Base-by-base conservation (phyloP, 768 basidiomycete genomes). In the Piloderma croceum region DNA sequence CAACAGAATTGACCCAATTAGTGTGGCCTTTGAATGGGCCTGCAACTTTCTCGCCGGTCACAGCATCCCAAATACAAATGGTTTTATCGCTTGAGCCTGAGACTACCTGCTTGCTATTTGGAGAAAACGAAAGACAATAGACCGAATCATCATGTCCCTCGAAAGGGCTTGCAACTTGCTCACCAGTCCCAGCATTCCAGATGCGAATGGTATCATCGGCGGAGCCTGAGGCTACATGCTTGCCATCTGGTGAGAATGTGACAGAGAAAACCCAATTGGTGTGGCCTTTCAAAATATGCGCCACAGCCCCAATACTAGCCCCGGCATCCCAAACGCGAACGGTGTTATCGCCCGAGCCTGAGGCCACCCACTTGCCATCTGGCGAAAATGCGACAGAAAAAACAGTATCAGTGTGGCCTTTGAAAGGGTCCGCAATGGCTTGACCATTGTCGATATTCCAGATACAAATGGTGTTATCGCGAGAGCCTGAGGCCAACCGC, bases 401-500 rank as follows among this genome's bases (percentile, higher is more conserved):
- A 2, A 45, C 17, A 9, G n/a, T 11, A 19, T 17, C 22, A n/a
- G 5, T 24, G 23, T 45, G 43, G 11, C 43, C 43, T 10, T 15
- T 10, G 29, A 31, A 31, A 10, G 29, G 37, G 13, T 38, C 12
- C 13, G 20, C 37, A 7, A 38, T 25, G 12, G 12, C 20, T 12
- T 21, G 20, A 7, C n/a, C 20, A 38, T 19, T 38, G 9, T 7
- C 21, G 3, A 17, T 3, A 25, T 21, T 11, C 37, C 37, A 38
- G 12, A 38, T 13, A 23, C 21, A 25, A 13, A 38, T 23, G 11
- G 37, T 38, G 3, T 24, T 22, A 24, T 71, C 68, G 19, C 66
- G 52, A 27, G 57, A 59, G 3, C 65, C 67, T 13, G 67, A 67
- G 31, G 64, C 66, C 22, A 71, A 56, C 34, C 64, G 55, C 32